phyloP scores from a whole-genome alignment of 306 rosid genomes.

The Vachellia collinsii region DNA sequence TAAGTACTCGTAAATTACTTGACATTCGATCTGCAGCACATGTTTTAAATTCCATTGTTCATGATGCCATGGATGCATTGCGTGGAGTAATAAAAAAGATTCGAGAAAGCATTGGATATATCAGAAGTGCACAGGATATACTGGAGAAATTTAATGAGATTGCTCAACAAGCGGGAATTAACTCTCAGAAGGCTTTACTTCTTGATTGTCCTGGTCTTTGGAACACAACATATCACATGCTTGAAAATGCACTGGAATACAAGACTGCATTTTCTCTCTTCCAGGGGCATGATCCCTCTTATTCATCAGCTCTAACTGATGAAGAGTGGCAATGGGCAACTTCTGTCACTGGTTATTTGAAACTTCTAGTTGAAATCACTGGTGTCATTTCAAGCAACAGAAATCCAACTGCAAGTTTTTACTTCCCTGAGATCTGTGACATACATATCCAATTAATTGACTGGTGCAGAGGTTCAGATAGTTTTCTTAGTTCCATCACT shows the following conservation, averaged over 20 bases:
- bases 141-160: conserved; percentile 78
- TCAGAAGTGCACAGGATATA: conserved; percentile 74
- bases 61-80: conserved; percentile 67
- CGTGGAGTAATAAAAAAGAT: conserved; percentile 74
- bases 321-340: conserved; percentile 81
- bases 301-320: conserved; percentile 62
- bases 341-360: conserved; percentile 64
- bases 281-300: conserved; percentile 70
- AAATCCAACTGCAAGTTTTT: conserved; percentile 76
- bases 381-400: conserved; percentile 66
- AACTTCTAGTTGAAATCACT: conserved; percentile 78
- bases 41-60: conserved; percentile 64
- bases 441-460: conserved; percentile 84
- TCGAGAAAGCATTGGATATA: conserved; percentile 68
- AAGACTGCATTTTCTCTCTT: conserved; percentile 67
- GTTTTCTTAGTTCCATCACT: conserved; percentile 69
- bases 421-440: conserved; percentile 90
- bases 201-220: conserved; percentile 72
- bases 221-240: conserved; percentile 82
- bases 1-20: conserved; percentile 66
- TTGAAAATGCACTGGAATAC: conserved; percentile 81
- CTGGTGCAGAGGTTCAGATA: conserved; percentile 86
- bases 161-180: conserved; percentile 68
- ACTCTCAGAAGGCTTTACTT: conserved; percentile 56
- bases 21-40: conserved; percentile 88